These are phyloP conservation scores for Lentinula sp. DNA, from an alignment of 768 basidiomycete species.

Conservation along the genomic window DNA sequence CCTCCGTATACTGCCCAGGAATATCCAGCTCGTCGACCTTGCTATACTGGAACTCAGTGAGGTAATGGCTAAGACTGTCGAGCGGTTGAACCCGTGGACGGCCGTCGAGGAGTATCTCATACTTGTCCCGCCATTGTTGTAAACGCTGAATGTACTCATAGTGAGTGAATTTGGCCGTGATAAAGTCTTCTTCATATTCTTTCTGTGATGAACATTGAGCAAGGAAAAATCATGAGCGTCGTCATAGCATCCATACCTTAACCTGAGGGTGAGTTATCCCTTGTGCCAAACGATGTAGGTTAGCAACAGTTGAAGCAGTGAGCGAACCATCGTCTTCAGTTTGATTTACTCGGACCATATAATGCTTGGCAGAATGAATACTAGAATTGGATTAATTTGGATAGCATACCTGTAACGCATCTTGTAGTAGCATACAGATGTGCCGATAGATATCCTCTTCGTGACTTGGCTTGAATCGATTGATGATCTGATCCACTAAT, in stretches of 20 bases:
- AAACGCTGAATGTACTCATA: slow-evolving; percentile 85
- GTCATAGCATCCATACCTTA: slow-evolving; percentile 37
- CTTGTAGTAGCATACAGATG: slow-evolving; percentile 80
- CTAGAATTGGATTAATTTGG: neutral
- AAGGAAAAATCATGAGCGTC: neutral
- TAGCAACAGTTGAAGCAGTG: slow-evolving; percentile 45
- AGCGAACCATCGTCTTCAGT: slow-evolving; percentile 67
- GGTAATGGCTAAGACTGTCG: slow-evolving; percentile 83
- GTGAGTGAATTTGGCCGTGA: slow-evolving; percentile 69
- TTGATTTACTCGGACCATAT: slow-evolving; percentile 57
- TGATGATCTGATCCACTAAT: slow-evolving; percentile 90
- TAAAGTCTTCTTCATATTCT: slow-evolving; percentile 89
- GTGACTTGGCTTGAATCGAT: slow-evolving; percentile 79
- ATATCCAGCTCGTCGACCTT: slow-evolving; percentile 98
- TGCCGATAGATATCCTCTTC: slow-evolving; percentile 96
- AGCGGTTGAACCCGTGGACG: slow-evolving; percentile 81
- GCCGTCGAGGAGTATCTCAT: slow-evolving; percentile 77
- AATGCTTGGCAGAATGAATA: slow-evolving; percentile 39
- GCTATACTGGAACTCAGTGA: slow-evolving; percentile 96
- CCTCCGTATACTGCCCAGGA: slow-evolving; percentile 98
- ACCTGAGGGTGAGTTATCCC: slow-evolving; percentile 48
- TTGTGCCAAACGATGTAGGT: slow-evolving; percentile 52
- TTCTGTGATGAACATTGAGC: slow-evolving; percentile 38
- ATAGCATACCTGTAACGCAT: slow-evolving; percentile 69
- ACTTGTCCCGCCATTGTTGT: slow-evolving; percentile 90